Evolutionary conservation across 805 yeast species (phyloP).

Genomic region (Candida ipomoeae): DNA sequence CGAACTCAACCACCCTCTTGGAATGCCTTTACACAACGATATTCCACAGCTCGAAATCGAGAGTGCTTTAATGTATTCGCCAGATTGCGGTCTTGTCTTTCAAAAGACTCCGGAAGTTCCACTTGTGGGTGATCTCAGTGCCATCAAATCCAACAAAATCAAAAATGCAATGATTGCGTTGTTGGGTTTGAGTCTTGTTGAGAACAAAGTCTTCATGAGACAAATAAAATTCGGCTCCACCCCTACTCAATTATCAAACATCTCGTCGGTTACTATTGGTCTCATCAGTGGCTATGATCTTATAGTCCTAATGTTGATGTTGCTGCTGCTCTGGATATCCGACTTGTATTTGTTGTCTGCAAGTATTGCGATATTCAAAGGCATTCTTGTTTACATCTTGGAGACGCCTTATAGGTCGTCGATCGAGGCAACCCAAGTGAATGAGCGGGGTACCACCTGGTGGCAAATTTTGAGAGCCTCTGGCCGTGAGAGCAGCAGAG

Average conservation of each 20-base stretch:
- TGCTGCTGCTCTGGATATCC: constrained; percentile 48
- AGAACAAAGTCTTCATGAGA: constrained; percentile 53
- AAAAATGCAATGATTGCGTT: constrained; percentile 45
- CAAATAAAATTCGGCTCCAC: constrained; percentile 73
- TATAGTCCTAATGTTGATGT: constrained; percentile 55
- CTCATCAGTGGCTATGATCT: constrained; percentile 72
- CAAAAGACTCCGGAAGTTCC: constrained; percentile 15
- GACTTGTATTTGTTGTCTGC: constrained; percentile 63
- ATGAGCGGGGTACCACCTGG: constrained; percentile 64
- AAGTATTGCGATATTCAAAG: constrained; percentile 64
- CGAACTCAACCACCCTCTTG: constrained; percentile 70
- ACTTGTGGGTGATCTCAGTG: constrained; percentile 55
- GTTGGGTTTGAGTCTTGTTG: constrained; percentile 40
- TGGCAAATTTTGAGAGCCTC: constrained; percentile 65
- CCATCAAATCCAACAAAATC: constrained; percentile 36
- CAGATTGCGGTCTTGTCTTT: constrained; percentile 75
- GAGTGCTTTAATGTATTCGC: constrained; percentile 69
- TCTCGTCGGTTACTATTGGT: constrained; percentile 53
- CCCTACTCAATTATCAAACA: constrained; percentile 72
- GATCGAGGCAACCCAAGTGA: constrained; percentile 65
- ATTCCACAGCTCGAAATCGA: constrained; percentile 56
- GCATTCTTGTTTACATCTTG: constrained; percentile 66
- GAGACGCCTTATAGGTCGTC: constrained; percentile 70
- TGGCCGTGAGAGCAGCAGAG: constrained; percentile 18
- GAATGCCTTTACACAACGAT: constrained; percentile 57